These are phyloP conservation scores for Ceratobasidium sp. DNA, from an alignment of 1,284 basidiomycete genomes.

Conservation along the genomic window DNA sequence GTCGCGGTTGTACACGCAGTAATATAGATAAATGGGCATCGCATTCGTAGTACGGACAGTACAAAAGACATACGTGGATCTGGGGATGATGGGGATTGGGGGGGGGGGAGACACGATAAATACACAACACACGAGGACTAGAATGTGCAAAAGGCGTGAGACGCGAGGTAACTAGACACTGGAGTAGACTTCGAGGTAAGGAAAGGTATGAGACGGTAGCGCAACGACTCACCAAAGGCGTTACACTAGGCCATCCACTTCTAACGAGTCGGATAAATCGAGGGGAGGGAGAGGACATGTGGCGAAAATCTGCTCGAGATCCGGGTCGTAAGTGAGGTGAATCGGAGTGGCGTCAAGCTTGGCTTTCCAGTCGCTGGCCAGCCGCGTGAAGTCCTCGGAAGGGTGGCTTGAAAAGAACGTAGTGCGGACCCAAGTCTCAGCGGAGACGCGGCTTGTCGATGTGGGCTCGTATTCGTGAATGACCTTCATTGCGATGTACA, in stretches of 20 bases:
- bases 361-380: neutral
- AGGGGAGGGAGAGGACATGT: neutral
- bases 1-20: neutral
- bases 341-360: neutral
- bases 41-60: neutral
- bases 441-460: neutral
- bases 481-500: neutral
- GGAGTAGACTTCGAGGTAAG: too few relatives aligned
- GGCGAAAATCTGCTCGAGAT: neutral
- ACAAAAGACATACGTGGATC: too few relatives aligned
- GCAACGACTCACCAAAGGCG: neutral
- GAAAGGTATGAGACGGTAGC: neutral
- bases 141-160: neutral
- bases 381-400: neutral
- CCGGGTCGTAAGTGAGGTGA: neutral
- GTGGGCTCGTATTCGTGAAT: neutral
- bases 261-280: neutral
- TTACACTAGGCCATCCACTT: neutral
- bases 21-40: neutral
- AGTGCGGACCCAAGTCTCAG: constrained; percentile 1
- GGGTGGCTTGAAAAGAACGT: constrained; percentile 12
- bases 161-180: neutral
- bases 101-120: neutral
- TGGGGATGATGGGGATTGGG: neutral
- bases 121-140: neutral